Conservation (phyloP, 345 rosid genomes). For the Arabidopsis suecica region DNA sequence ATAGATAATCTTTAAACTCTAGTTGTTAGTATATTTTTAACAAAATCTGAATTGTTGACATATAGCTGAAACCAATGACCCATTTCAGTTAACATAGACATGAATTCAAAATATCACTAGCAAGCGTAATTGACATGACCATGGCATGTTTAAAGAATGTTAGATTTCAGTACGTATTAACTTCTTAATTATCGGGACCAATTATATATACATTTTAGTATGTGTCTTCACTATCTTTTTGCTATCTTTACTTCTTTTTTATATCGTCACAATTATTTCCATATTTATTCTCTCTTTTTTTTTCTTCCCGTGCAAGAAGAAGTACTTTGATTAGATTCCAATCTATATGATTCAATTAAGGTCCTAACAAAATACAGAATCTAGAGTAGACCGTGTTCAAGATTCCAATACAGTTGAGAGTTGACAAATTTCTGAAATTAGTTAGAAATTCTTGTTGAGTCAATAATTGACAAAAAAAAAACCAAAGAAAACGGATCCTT, state of each 20-base stretch:
- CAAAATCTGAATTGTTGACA: not conserved
- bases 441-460: not conserved
- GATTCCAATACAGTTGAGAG: slow-evolving; percentile 16
- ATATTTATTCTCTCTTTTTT: not conserved
- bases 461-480: slow-evolving; percentile 7
- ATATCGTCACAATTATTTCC: not conserved
- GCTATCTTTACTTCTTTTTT: not conserved
- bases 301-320: not conserved
- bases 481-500: slow-evolving; percentile 26
- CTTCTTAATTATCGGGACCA: not conserved
- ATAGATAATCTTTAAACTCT: not conserved
- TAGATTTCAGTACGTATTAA: not conserved
- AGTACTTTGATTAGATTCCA: slow-evolving; percentile 1
- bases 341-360: not conserved
- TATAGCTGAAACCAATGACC: not conserved
- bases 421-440: not conserved
- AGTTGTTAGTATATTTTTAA: not conserved
- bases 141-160: slow-evolving; percentile 10
- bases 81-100: not conserved
- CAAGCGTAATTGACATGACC: not conserved
- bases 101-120: not conserved
- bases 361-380: not conserved
- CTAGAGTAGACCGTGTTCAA: slow-evolving; percentile 6
- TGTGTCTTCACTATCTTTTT: slow-evolving; percentile 10
- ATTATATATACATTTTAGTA: not conserved